Evolutionary conservation across 148 eudicot species (phyloP).

Genomic region (Fagopyrum homotropicum): DNA sequence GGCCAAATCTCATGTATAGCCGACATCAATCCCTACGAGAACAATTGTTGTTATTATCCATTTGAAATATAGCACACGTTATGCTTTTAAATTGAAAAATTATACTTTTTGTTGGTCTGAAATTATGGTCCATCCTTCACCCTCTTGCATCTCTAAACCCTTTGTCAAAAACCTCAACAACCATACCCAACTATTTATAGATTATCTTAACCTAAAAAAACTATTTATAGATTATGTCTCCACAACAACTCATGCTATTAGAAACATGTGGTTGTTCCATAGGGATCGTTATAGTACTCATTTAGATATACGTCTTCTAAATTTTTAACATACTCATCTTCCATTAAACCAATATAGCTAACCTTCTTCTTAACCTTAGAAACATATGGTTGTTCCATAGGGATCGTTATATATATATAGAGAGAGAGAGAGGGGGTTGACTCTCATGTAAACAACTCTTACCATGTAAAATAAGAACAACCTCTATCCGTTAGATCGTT

Average conservation of each 20-base stretch:
- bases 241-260: constrained; percentile 3
- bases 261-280: constrained; percentile 8
- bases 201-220: neutral
- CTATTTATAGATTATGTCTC: neutral
- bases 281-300: no score
- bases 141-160: neutral
- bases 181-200: constrained; percentile 16
- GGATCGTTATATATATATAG: no score
- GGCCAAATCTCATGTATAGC: neutral
- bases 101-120: neutral
- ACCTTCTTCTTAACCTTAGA: neutral
- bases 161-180: neutral
- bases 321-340: no score
- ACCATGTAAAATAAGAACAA: no score
- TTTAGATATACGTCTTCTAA: no score
- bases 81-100: neutral
- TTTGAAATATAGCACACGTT: neutral
- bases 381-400: constrained; percentile 10
- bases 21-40: neutral
- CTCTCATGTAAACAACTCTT: no score
- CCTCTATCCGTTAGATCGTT: no score
- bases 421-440: no score
- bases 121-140: neutral
- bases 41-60: no score
- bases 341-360: no score